Evolutionary conservation across 1,284 basidiomycete genomes (phyloP).

Genomic region (Apiotrichum porosum): DNA sequence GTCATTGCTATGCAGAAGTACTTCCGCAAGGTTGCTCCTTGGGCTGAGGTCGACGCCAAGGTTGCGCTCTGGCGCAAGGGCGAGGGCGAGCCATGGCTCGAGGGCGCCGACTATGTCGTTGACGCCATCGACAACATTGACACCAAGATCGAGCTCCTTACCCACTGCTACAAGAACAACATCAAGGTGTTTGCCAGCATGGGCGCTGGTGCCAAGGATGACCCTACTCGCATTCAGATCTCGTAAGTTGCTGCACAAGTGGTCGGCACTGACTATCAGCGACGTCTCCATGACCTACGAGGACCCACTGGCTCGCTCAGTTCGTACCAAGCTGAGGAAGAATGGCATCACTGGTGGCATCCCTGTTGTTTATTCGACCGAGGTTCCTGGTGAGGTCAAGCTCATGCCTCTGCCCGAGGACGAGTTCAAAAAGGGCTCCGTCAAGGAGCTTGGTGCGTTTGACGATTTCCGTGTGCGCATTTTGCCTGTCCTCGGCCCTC

Average conservation of each 20-base stretch:
- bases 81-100: slow-evolving; percentile 64
- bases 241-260: slow-evolving; percentile 46
- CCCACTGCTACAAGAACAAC: slow-evolving; percentile 68
- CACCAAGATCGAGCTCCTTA: slow-evolving; percentile 84
- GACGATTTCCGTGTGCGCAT: slow-evolving; percentile 78
- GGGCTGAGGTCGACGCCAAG: slow-evolving; percentile 66
- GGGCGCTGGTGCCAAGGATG: slow-evolving; percentile 95
- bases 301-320: slow-evolving; percentile 88
- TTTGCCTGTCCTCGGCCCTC: slow-evolving; percentile 53
- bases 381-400: slow-evolving; percentile 78
- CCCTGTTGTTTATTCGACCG: slow-evolving; percentile 94
- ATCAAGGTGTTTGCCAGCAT: slow-evolving; percentile 93
- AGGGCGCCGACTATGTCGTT: slow-evolving; percentile 84
- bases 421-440: slow-evolving; percentile 82
- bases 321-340: slow-evolving; percentile 71
- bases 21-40: slow-evolving; percentile 64
- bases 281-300: slow-evolving; percentile 92
- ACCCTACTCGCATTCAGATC: slow-evolving; percentile 93
- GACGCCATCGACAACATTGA: slow-evolving; percentile 96
- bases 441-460: slow-evolving; percentile 85
- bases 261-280: slow-evolving; percentile 43
- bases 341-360: slow-evolving; percentile 69
- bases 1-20: slow-evolving; percentile 73
- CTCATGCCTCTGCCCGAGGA: slow-evolving; percentile 86
- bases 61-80: slow-evolving; percentile 76